Conservation (phyloP, 2,329 filamentous ascomycete genomes). For the Sporothrix variecibatus region DNA sequence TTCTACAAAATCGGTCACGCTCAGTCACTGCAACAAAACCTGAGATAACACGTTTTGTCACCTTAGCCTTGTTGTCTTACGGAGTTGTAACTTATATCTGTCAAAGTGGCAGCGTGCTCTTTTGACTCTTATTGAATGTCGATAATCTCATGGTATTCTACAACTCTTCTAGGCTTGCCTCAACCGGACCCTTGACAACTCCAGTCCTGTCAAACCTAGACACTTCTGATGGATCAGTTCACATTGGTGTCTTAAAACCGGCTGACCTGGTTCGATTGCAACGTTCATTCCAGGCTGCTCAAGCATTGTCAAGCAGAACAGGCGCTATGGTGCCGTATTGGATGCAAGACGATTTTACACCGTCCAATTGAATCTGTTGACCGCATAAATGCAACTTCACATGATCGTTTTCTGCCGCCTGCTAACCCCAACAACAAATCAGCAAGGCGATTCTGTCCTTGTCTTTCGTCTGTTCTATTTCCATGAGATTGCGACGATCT, state of each 20-base stretch:
- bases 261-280: background rate
- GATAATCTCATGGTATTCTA: background rate
- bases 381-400: slow-evolving; percentile 21
- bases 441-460: background rate
- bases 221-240: background rate
- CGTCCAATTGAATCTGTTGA: slow-evolving; percentile 1
- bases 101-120: background rate
- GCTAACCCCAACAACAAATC: background rate
- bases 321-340: background rate
- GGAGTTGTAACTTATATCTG: background rate
- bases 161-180: background rate
- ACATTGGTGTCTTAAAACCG: background rate
- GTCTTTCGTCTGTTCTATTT: background rate
- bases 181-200: background rate
- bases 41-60: no score
- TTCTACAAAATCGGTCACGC: background rate
- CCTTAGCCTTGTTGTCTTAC: no score
- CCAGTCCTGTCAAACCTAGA: background rate
- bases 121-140: background rate
- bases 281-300: background rate
- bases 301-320: background rate
- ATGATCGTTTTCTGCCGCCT: background rate
- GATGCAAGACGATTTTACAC: background rate
- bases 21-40: background rate
- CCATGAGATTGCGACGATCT: slow-evolving; percentile 10